A percentile compares a stretch with the other conserved stretches of the same genome.
These are phyloP conservation scores for Sporothrix curviconia DNA, from an alignment of 2,329 filamentous ascomycete genomes.

Conservation along the genomic window DNA sequence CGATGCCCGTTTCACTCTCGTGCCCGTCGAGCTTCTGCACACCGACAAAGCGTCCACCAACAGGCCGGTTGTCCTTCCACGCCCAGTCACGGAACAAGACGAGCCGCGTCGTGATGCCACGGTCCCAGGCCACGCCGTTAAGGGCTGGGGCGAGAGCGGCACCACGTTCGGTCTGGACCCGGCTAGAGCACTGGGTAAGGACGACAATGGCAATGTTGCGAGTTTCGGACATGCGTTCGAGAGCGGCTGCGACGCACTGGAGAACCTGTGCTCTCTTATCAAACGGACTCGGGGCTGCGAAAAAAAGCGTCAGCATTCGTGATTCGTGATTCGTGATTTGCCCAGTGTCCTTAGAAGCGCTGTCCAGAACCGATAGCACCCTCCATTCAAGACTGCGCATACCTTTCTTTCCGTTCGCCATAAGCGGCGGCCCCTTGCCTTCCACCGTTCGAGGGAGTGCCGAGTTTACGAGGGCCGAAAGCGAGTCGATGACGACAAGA, in stretches of 20 bases:
- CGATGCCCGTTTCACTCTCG: conserved; percentile 32
- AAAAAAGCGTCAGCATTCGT: too few relatives aligned
- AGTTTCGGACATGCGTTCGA: conserved; percentile 70
- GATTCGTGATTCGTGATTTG: too few relatives aligned
- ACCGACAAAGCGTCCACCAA: conserved; percentile 52
- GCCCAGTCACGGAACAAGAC: conserved; percentile 75
- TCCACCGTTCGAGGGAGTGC: conserved; percentile 59
- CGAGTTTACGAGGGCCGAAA: conserved; percentile 69
- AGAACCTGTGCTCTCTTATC: conserved; percentile 38
- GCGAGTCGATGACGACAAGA: conserved; percentile 69
- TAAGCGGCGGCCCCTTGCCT: conserved; percentile 8
- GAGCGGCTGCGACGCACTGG: conserved; percentile 58
- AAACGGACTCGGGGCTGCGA: conserved; percentile 12
- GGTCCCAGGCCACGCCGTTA: conserved; percentile 73
- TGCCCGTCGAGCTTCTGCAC: conserved; percentile 60
- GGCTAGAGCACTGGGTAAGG: conserved; percentile 76
- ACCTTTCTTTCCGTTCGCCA: conserved; percentile 19
- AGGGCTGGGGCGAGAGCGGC: conserved; percentile 71
- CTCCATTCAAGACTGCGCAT: too few relatives aligned
- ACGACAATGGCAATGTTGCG: conserved; percentile 67
- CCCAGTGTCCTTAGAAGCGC: too few relatives aligned
- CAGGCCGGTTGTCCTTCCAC: conserved; percentile 39
- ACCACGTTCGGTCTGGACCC: conserved; percentile 59
- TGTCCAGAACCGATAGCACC: too few relatives aligned
- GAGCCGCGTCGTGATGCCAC: conserved; percentile 64